Conservation (phyloP, 2,329 filamentous ascomycete genomes). For the Colletotrichum trifolii region DNA sequence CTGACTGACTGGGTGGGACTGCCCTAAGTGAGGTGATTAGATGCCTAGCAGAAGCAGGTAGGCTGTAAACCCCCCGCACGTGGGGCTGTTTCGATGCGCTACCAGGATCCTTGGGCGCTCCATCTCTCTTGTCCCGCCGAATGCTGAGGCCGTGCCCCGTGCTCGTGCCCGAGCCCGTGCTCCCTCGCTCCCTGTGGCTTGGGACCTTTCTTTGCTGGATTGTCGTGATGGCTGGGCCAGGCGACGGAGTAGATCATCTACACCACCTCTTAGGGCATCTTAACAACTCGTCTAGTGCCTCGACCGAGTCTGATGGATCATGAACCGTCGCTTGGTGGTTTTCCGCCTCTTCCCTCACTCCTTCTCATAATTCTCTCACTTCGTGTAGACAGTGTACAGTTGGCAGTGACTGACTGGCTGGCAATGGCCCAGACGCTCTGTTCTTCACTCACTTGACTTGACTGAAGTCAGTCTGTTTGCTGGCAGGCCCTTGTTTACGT, state of each 20-base stretch:
- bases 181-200: background rate
- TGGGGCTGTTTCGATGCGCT: constrained; percentile 37
- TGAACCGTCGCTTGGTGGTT: too few species aligned
- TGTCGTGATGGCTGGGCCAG: constrained; percentile 10
- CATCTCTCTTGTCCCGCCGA: constrained; percentile 11
- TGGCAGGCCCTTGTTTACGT: background rate
- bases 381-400: too few species aligned
- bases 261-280: background rate
- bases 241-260: background rate
- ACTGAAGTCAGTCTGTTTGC: too few species aligned
- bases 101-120: constrained; percentile 28
- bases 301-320: too few species aligned
- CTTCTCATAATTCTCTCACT: too few species aligned
- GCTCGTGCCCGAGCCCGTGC: background rate
- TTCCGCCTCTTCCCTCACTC: too few species aligned
- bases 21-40: background rate
- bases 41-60: background rate
- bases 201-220: background rate
- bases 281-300: background rate
- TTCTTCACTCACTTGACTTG: too few species aligned
- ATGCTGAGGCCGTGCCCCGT: constrained; percentile 10
- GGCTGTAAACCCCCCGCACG: constrained; percentile 26
- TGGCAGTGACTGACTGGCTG: too few species aligned
- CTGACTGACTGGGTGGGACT: background rate
- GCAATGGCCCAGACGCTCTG: too few species aligned